A percentile compares a stretch with the other conserved stretches of the same genome.
Conservation (phyloP, 2,329 filamentous ascomycete species). For the Pezicula rhizophila region DNA sequence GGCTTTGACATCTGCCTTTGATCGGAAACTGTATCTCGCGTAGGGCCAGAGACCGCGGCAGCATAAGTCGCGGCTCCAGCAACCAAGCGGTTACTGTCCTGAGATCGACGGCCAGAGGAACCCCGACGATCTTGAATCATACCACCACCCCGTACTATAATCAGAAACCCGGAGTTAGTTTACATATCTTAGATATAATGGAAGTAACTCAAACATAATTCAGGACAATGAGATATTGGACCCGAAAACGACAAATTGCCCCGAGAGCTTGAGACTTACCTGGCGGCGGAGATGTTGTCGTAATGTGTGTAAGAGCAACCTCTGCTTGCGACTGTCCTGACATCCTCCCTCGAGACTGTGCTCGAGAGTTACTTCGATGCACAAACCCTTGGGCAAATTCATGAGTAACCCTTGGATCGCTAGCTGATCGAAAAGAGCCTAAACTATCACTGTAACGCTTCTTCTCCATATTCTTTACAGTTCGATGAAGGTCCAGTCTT, state of each 20-base stretch:
- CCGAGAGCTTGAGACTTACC: background rate
- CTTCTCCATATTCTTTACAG: slow-evolving; percentile 32
- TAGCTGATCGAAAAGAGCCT: slow-evolving; percentile 34
- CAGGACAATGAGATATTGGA: too few species aligned
- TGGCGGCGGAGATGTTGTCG: slow-evolving; percentile 29
- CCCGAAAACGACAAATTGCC: too few species aligned
- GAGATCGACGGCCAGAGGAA: slow-evolving; percentile 8
- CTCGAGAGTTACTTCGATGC: slow-evolving; percentile 7
- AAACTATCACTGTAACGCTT: slow-evolving; percentile 38
- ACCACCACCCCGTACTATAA: slow-evolving; percentile 18
- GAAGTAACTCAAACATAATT: too few species aligned
- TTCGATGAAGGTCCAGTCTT: slow-evolving; percentile 32
- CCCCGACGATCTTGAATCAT: slow-evolving; percentile 21
- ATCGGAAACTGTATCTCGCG: slow-evolving; percentile 14
- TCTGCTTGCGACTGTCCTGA: slow-evolving; percentile 34
- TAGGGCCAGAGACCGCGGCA: slow-evolving; percentile 16
- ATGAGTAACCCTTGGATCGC: slow-evolving; percentile 19
- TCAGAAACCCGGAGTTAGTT: too few species aligned
- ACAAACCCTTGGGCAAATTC: slow-evolving; percentile 22
- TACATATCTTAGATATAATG: too few species aligned
- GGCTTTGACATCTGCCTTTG: slow-evolving; percentile 6
- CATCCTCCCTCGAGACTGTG: slow-evolving; percentile 17
- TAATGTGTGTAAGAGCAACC: slow-evolving; percentile 37
- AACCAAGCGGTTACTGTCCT: slow-evolving; percentile 16
- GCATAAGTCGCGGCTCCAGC: slow-evolving; percentile 26